Base-by-base conservation (phyloP, 805 yeast genomes). In the Saccharomyces kudriavzevii region DNA sequence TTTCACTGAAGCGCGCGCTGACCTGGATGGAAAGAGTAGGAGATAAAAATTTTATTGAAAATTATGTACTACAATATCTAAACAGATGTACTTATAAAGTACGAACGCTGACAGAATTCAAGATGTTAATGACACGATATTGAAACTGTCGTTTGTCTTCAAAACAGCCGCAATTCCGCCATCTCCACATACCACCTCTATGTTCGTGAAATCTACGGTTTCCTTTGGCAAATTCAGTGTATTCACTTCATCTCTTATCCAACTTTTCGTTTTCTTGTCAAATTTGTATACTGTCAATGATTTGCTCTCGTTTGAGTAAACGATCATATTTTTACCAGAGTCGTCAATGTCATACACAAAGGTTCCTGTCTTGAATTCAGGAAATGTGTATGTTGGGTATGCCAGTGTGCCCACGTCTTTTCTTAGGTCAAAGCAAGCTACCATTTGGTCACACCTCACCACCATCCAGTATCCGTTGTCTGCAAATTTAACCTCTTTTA, bases 401-500 rank as follows among this genome's bases (percentile, higher is more conserved):
- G 65, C 65, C 11, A 58, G 31, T 1, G 67, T 60, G 17, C 60
- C 62, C 0, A 58, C 54, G 13, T 55, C 55, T 49, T 64, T 61
- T 49, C 71, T 62, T 40, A 68, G 50, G 53, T 68, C 70, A 43
- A 59, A 64, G 2, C 60, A 52, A 45, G 60, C 50, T n/a, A 61
- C 45, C n/a, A 40, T 20, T 9, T 40, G 53, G 5, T 50, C 54
- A 13, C 66, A 56, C 3, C 56, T 45, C 2, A 66, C 65, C 14
- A 65, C 26, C 61, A 68, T 55, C 70, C 69, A 65, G 50, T 67
- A 67, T 25, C 72, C 72, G 48, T 67, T 68, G 9, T 62, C 53
- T 27, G 66, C 56, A 55, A 68, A 67, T 45, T 52, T 48, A 0
- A 67, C 60, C 9, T 49, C 40, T 13, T 45, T 28, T 3, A 64